Evolutionary conservation across 306 rosid species (phyloP).

Genomic region (Quercus berberidifolia): DNA sequence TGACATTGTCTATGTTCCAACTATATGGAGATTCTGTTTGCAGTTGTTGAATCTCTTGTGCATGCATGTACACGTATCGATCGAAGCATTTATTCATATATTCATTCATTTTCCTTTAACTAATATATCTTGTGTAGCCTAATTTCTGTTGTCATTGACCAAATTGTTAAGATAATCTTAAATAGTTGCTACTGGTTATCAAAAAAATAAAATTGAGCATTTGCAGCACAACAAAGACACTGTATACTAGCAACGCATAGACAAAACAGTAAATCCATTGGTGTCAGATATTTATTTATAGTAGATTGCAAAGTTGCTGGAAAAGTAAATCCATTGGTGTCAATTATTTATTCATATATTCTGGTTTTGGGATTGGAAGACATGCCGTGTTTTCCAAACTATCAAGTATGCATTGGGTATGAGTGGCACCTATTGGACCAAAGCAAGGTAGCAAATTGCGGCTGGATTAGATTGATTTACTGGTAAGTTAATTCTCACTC

Average conservation of each 20-base stretch:
- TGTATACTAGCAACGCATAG: too few species aligned
- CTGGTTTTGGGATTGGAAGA: constrained; percentile 99
- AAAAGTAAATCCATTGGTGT: too few species aligned
- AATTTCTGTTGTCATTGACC: too few species aligned
- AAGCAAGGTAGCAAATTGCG: constrained; percentile 95
- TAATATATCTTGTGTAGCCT: not conserved
- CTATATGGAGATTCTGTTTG: not conserved
- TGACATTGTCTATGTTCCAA: not conserved
- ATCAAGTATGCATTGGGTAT: too few species aligned
- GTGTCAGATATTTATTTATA: too few species aligned
- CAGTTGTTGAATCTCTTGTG: not conserved
- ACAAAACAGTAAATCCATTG: too few species aligned
- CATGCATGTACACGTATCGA: not conserved
- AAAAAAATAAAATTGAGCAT: too few species aligned
- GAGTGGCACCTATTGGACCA: constrained; percentile 62
- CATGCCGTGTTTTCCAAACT: constrained; percentile 41
- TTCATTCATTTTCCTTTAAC: not conserved
- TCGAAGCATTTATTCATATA: not conserved
- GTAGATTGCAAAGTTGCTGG: too few species aligned
- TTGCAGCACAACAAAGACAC: too few species aligned
- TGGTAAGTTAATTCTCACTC: constrained; percentile 55
- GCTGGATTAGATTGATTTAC: constrained; percentile 96
- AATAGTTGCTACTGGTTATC: too few species aligned
- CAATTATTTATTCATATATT: not conserved
- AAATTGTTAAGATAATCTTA: too few species aligned